Evolutionary conservation across 805 yeast species (phyloP), one percentile per base, ranked within the genome.

Genomic region (Candida oleophila): DNA sequence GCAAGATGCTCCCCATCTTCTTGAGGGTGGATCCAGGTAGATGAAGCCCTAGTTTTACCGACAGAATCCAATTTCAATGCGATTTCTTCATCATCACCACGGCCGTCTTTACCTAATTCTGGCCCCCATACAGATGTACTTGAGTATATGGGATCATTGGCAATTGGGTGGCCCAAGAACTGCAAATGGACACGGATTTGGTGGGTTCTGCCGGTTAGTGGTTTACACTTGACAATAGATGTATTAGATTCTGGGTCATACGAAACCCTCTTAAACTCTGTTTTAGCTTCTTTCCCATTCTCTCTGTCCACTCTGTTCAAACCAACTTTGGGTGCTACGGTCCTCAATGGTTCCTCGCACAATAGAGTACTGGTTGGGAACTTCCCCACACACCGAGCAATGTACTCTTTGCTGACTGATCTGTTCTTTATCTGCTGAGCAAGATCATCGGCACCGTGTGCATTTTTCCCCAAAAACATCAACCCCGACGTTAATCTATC

Each of bases 181-280:
- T 91, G 97, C 47, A 94, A 67, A 68, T 94, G 99, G 1, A 94
- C 96, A 49, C 99, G 73, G 43, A 94, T 90, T 62, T 92, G 99
- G 64, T 92, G 99, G 0, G 97, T 89, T 59, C 99, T 75, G 0
- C 99, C 99, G 0, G 99, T 92, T 15, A 78, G 68, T 1, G 99
- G 99, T 53, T 73, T 77, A 65, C 98, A 92, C 49, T 81, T 74
- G 2, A 94, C 96, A 22, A 94, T 74, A 45, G 89, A 81, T 5
- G 82, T 74, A 37, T 74, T 59, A 1, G 86, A 79, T 8, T 43
- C 58, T 3, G 66, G 60, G 65, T 91, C 89, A 57, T 76, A 87
- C n/a, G 87, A 76, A 0, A 87, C 67, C 41, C 87, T 73, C 47
- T 63, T 69, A 65, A 92, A 94, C 12, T 71, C 62, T 0, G 99